These are phyloP conservation scores for Silene conica DNA, from an alignment of 148 eudicot genomes.

Conservation along the genomic window DNA sequence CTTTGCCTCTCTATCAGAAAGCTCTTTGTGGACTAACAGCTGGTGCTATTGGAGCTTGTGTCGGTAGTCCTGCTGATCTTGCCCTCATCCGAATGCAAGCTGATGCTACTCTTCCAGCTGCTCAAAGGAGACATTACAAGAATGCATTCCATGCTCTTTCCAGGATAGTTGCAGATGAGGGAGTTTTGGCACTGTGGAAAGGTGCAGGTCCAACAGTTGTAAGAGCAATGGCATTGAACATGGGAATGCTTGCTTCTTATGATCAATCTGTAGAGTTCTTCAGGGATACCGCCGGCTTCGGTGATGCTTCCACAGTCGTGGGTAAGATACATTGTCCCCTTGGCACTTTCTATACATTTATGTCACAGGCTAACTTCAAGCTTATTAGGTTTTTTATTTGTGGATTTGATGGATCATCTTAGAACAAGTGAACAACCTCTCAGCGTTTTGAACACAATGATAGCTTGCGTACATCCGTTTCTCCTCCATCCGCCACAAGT, in stretches of 20 bases:
- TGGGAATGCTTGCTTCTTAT: constrained; percentile 68
- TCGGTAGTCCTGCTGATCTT: constrained; percentile 37
- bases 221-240: constrained; percentile 41
- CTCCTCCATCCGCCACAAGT: background rate
- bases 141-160: constrained; percentile 41
- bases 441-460: background rate
- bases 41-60: constrained; percentile 49
- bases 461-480: background rate
- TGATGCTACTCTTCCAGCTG: constrained; percentile 41
- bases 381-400: background rate
- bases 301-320: constrained; percentile 35
- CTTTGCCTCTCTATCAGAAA: constrained; percentile 53
- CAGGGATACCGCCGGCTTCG: constrained; percentile 41
- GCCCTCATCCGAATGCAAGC: constrained; percentile 41
- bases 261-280: constrained; percentile 42
- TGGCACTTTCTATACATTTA: background rate
- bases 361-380: background rate
- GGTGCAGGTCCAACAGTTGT: constrained; percentile 43
- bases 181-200: constrained; percentile 54
- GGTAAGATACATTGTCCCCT: constrained; percentile 28
- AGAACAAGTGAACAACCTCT: background rate
- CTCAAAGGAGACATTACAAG: constrained; percentile 39
- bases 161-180: constrained; percentile 39
- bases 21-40: constrained; percentile 54
- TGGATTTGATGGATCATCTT: background rate